Base-by-base conservation (phyloP, 345 rosid genomes). In the Isatis tinctoria region DNA sequence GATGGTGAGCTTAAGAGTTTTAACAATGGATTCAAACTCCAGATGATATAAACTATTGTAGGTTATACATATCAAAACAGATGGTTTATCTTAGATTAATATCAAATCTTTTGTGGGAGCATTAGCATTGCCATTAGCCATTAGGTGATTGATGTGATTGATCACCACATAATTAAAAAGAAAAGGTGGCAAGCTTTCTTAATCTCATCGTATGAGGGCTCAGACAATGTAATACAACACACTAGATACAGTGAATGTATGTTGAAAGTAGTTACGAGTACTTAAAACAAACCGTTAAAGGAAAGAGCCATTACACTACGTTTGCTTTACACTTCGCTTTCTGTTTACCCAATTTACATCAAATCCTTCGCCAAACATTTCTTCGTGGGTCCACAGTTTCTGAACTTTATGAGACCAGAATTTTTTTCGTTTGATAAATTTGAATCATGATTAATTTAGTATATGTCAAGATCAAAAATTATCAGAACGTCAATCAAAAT, bases 241-340 rank as follows among this genome's bases (percentile, higher is more conserved):
- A 41, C 26, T 40, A 61, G 69, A 75, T 75, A 68, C 74, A 61
- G 58, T 69, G 79, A 75, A 75, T 53, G 79, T n/a, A n/a, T 68
- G 74, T 68, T 68, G 64, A 58, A 56, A 67, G 10, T 43, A 27
- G 44, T 30, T 33, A n/a, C 30, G 13, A 51, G n/a, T 67, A 14
- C 30, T 67, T 58, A 59, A 49, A 74, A 60, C n/a, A 13, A 39
- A 4, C 16, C 39, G 57, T 30, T 60, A 67, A 32, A 41, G 62
- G 79, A 41, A 69, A 69, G 70, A 68, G 51, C 49, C 48, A 68
- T 30, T 12, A 22, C 51, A 43, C 47, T 60, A 69, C 79, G 79
- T 69, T 67, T 75, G 56, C 65, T 75, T 60, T 32, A 60, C 54
- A 60, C 40, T 68, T 68, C 69, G 4, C 65, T 75, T 41, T 75